phyloP scores from a whole-genome alignment of 2,329 filamentous ascomycete genomes.

The Metarhizium brunneum region DNA sequence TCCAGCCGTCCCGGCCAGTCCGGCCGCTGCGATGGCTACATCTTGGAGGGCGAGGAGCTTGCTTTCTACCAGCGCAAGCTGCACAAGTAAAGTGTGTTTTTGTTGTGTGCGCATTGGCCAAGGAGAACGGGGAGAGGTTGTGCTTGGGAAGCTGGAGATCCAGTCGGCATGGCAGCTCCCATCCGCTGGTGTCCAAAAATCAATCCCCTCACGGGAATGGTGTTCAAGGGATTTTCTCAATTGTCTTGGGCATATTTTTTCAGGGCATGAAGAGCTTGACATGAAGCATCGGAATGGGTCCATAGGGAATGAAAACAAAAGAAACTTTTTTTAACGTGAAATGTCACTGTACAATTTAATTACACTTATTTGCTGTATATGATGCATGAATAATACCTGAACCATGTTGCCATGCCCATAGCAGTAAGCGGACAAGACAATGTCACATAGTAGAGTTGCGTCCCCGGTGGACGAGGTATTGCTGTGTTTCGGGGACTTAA shows the following conservation, averaged over 20 bases:
- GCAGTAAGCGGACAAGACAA: too few species aligned
- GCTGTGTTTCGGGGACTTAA: too few species aligned
- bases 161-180: too few species aligned
- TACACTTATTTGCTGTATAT: not conserved
- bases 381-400: too few species aligned
- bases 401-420: too few species aligned
- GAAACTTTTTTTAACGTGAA: not conserved
- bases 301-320: constrained; percentile 1
- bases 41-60: constrained; percentile 98
- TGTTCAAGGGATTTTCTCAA: not conserved
- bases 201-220: not conserved
- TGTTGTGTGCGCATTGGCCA: not conserved
- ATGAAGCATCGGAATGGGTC: constrained; percentile 1
- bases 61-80: constrained; percentile 99
- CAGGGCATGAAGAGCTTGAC: constrained; percentile 1
- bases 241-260: constrained; percentile 1
- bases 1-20: constrained; percentile 93
- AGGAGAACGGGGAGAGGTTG: constrained; percentile 7
- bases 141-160: not conserved
- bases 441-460: too few species aligned
- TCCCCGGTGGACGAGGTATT: too few species aligned
- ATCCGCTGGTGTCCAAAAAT: not conserved
- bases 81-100: constrained; percentile 68
- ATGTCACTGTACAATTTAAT: not conserved
- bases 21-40: constrained; percentile 92